phyloP scores from a whole-genome alignment of 805 yeast genomes.

The Ogataea parapolymorpha region DNA sequence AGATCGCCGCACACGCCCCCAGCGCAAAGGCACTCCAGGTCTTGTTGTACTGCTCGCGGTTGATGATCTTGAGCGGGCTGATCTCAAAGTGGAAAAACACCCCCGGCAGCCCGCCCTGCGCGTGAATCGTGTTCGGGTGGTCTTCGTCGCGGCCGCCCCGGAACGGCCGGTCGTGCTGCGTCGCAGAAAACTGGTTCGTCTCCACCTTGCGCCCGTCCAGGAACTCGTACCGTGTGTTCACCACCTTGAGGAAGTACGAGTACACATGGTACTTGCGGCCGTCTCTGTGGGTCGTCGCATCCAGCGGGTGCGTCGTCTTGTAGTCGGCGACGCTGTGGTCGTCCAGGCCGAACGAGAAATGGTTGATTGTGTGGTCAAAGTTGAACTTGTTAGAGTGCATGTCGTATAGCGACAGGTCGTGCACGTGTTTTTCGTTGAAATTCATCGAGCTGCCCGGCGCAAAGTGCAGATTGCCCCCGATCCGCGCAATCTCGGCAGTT shows the following conservation, averaged over 20 bases:
- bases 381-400: slow-evolving; percentile 56
- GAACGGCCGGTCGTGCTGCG: slow-evolving; percentile 82
- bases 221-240: slow-evolving; percentile 80
- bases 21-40: slow-evolving; percentile 81
- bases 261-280: slow-evolving; percentile 58
- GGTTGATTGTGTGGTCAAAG: slow-evolving; percentile 75
- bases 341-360: slow-evolving; percentile 78
- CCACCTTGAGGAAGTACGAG: slow-evolving; percentile 84
- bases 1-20: slow-evolving; percentile 83
- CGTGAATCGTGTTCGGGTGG: slow-evolving; percentile 80
- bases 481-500: slow-evolving; percentile 71
- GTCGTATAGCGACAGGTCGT: slow-evolving; percentile 74
- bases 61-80: slow-evolving; percentile 87
- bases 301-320: slow-evolving; percentile 63
- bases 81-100: slow-evolving; percentile 85
- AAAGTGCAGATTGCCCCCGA: slow-evolving; percentile 89
- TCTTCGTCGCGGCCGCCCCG: slow-evolving; percentile 87
- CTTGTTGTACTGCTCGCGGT: slow-evolving; percentile 68
- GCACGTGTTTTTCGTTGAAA: slow-evolving; percentile 62
- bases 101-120: slow-evolving; percentile 89
- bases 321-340: slow-evolving; percentile 31
- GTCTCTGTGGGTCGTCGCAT: slow-evolving; percentile 41
- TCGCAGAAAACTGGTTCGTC: slow-evolving; percentile 88
- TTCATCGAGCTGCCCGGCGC: slow-evolving; percentile 88
- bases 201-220: slow-evolving; percentile 53